These are phyloP conservation scores for Tetrahymena borealis DNA, from an alignment of 73 alveolate species.

Conservation along the genomic window DNA sequence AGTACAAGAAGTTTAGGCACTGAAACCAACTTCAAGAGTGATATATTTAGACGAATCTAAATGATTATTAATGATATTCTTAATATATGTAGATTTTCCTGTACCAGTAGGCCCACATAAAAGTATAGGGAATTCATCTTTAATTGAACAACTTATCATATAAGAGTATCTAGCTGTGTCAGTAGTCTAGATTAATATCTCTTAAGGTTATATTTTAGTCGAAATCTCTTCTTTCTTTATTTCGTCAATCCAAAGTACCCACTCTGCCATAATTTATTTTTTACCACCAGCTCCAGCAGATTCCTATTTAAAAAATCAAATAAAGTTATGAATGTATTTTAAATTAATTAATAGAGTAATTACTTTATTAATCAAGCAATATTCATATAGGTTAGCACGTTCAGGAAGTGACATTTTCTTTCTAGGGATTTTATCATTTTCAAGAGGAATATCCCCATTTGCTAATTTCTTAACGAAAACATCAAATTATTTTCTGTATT, in stretches of 20 bases:
- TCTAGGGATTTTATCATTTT: constrained; percentile 52
- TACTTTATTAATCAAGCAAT: constrained; percentile 80
- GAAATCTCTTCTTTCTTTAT: constrained; percentile 78
- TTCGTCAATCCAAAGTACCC: constrained; percentile 93
- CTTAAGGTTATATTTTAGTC: constrained; percentile 83
- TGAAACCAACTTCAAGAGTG: constrained; percentile 82
- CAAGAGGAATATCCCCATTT: constrained; percentile 69
- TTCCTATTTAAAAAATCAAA: not conserved
- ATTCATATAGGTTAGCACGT: constrained; percentile 95
- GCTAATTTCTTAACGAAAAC: constrained; percentile 78
- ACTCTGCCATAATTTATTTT: constrained; percentile 42
- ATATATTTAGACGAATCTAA: constrained; percentile 69
- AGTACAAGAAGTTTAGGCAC: constrained; percentile 74
- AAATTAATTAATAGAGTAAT: constrained; percentile 18
- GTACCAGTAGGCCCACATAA: constrained; percentile 96
- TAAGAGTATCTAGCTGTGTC: constrained; percentile 95
- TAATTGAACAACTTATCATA: constrained; percentile 4
- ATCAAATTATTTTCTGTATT: constrained; percentile 87
- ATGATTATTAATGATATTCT: constrained; percentile 72
- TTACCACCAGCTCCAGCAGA: not conserved
- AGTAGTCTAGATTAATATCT: constrained; percentile 94
- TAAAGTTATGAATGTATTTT: not conserved
- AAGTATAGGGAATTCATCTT: constrained; percentile 44
- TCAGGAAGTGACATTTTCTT: constrained; percentile 94
- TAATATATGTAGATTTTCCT: constrained; percentile 80